phyloP scores from a whole-genome alignment of 108 stramenopile genomes.

The Fragilaria radians region DNA sequence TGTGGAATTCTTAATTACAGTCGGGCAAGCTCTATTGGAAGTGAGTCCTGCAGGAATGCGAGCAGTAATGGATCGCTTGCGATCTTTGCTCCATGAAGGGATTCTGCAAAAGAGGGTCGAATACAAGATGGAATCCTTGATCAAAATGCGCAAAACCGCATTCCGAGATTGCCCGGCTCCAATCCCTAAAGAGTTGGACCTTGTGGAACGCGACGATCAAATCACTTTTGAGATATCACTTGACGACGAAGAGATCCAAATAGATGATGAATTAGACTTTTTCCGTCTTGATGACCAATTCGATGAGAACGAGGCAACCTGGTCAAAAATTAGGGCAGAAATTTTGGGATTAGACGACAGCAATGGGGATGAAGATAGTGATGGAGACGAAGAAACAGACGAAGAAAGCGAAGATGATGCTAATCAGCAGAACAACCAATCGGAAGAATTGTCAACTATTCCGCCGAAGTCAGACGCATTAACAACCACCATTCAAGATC shows the following conservation, averaged over 20 bases:
- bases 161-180: conserved; percentile 84
- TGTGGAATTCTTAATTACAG: conserved; percentile 82
- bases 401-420: conserved; percentile 53
- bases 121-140: conserved; percentile 88
- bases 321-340: conserved; percentile 83
- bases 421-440: conserved; percentile 32
- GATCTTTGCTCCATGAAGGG: conserved; percentile 93
- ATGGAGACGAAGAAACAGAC: conserved; percentile 28
- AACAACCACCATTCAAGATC: conserved; percentile 44
- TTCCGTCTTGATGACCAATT: conserved; percentile 75
- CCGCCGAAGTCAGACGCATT: conserved; percentile 6
- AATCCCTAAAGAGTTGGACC: conserved; percentile 79
- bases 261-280: conserved; percentile 82
- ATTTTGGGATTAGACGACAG: conserved; percentile 87
- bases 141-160: conserved; percentile 77
- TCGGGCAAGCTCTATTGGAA: conserved; percentile 79
- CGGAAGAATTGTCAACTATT: conserved; percentile 1
- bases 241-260: conserved; percentile 88
- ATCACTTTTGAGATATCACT: conserved; percentile 95
- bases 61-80: conserved; percentile 92
- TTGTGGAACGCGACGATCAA: conserved; percentile 97
- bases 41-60: conserved; percentile 89
- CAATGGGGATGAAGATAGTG: conserved; percentile 45
- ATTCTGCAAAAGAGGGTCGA: conserved; percentile 81
- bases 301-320: conserved; percentile 83